Conservation (phyloP, 345 rosid species). For the Mallotus nudiflorus region DNA sequence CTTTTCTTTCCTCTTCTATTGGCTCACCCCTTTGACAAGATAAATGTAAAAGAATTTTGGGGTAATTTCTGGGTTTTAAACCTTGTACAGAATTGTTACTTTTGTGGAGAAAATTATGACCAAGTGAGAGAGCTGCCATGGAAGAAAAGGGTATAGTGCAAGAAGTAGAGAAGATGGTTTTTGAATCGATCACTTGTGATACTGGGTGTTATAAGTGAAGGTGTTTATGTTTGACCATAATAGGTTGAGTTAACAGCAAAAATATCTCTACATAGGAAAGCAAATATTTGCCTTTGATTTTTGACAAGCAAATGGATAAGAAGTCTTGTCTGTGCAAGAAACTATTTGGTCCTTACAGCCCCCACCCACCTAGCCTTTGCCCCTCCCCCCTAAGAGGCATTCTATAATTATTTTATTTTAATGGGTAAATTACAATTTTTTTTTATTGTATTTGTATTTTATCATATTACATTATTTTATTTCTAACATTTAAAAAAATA, state of each 20-base stretch:
- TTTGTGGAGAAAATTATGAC: conserved; percentile 18
- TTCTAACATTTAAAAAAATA: too few species aligned
- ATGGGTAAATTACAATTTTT: too few species aligned
- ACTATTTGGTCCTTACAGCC: too few species aligned
- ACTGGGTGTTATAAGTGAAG: not conserved
- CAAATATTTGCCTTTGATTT: conserved; percentile 1
- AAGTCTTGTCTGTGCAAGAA: not conserved
- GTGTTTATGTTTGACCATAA: conserved; percentile 1
- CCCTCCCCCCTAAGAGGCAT: too few species aligned
- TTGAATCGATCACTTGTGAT: not conserved
- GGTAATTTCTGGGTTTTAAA: conserved; percentile 16
- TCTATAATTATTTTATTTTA: too few species aligned
- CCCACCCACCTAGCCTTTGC: too few species aligned
- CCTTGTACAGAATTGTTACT: conserved; percentile 12
- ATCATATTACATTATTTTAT: too few species aligned
- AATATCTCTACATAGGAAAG: not conserved
- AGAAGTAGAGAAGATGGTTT: not conserved
- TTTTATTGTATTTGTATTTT: too few species aligned
- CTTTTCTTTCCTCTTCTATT: conserved; percentile 30
- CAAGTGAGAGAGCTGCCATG: conserved; percentile 46
- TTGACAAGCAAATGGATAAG: not conserved
- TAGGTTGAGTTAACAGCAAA: not conserved
- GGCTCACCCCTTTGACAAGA: conserved; percentile 35
- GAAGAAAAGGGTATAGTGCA: not conserved
- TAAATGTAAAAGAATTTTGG: conserved; percentile 7